These are phyloP conservation scores for Glycine soja DNA, from an alignment of 306 rosid species.

Conservation along the genomic window DNA sequence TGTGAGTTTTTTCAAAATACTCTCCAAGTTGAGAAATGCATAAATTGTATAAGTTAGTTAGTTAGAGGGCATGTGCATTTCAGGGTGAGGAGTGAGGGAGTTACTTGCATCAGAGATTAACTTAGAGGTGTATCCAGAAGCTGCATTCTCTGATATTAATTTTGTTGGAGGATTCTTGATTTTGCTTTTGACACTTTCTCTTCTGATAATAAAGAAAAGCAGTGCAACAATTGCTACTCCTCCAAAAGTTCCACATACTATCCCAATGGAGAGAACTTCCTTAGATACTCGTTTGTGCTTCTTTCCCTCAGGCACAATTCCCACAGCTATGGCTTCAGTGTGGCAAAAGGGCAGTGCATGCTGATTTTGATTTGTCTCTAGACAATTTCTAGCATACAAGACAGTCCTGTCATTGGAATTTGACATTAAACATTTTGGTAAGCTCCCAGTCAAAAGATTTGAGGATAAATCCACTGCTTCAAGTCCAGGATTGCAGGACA, in stretches of 20 bases:
- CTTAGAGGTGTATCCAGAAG: conserved; percentile 76
- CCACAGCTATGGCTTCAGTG: conserved; percentile 93
- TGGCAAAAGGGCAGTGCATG: conserved; percentile 65
- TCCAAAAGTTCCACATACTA: conserved; percentile 66
- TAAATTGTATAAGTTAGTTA: neutral
- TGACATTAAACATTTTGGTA: conserved; percentile 68
- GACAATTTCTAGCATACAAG: conserved; percentile 68
- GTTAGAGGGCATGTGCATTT: neutral
- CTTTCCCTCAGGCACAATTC: conserved; percentile 67
- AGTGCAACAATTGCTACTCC: conserved; percentile 55
- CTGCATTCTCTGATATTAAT: conserved; percentile 68
- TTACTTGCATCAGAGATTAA: conserved; percentile 78
- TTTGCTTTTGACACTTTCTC: conserved; percentile 47
- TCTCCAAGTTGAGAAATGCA: conserved; percentile 20
- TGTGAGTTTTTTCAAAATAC: conserved; percentile 3
- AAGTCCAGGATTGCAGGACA: conserved; percentile 69
- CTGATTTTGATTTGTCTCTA: conserved; percentile 65
- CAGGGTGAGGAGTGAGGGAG: conserved; percentile 42
- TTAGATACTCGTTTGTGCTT: conserved; percentile 60
- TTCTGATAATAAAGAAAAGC: conserved; percentile 57
- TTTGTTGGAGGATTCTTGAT: conserved; percentile 63
- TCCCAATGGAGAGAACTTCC: conserved; percentile 49
- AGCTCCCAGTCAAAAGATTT: conserved; percentile 80
- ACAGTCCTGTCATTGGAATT: conserved; percentile 55
- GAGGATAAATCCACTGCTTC: conserved; percentile 79